These are phyloP conservation scores for Schizothecium vesticola DNA, from an alignment of 495 filamentous ascomycete species.

Conservation along the genomic window DNA sequence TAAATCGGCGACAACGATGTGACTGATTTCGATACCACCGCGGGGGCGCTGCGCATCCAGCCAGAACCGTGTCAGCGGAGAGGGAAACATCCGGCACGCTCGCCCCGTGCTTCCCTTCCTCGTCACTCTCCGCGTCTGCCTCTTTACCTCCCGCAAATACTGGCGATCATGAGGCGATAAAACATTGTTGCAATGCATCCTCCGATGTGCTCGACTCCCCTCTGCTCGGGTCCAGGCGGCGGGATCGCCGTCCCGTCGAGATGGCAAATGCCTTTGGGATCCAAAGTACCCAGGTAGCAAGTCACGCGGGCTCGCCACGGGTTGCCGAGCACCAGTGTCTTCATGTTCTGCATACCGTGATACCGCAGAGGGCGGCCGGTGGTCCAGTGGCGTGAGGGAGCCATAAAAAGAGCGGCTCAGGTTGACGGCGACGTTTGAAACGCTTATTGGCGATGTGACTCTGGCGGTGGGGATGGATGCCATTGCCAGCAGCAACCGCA, in stretches of 20 bases:
- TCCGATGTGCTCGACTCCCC: no score
- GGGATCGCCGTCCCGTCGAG: neutral
- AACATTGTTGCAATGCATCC: neutral
- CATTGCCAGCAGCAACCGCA: neutral
- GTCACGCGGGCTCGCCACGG: neutral
- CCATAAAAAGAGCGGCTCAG: neutral
- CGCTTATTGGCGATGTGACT: slow-evolving; percentile 3
- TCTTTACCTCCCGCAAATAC: neutral
- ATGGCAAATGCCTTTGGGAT: neutral
- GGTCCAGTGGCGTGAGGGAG: neutral
- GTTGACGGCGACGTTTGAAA: neutral
- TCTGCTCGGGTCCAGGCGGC: neutral
- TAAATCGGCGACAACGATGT: neutral
- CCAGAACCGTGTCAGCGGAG: neutral
- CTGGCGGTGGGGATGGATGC: neutral
- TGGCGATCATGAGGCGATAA: slow-evolving; percentile 1
- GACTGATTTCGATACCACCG: neutral
- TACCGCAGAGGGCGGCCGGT: neutral
- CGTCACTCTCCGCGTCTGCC: neutral
- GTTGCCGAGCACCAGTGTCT: neutral
- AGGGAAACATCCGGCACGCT: neutral
- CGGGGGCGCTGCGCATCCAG: neutral
- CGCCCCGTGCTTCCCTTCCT: neutral
- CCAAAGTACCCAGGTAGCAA: neutral
- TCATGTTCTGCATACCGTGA: neutral